Evolutionary conservation across 2,329 filamentous ascomycete genomes (phyloP), one percentile per base, ranked within the genome.

Genomic region (Colletotrichum limetticola): DNA sequence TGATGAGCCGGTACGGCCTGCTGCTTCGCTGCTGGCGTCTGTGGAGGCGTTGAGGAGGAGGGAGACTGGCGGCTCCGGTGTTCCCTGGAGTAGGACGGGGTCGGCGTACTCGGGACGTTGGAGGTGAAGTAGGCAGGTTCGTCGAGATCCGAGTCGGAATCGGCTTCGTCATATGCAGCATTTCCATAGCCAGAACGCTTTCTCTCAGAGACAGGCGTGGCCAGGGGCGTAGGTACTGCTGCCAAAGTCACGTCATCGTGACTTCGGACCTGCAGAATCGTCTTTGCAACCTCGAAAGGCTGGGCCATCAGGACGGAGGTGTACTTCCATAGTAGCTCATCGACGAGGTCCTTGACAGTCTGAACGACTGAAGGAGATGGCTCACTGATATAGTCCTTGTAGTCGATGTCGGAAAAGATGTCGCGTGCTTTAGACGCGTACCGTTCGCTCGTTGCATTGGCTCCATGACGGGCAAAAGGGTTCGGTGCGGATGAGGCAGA

Each of bases 261-360:
- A 74, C 82, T 84, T 76, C 88, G 91, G 64, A 95, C 91, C 84
- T 99, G 97, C 77, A 99, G 85, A 68, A 98, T 90, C 16, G 93
- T 97, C 88, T 98, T 98, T 79, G 96, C 95, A 71, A 98, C 95
- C 86, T 98, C 97, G 82, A 99, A 98, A 16, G 97, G 97, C 84
- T 99, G 97, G 66, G 95, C 93, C 80, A 98, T 92, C 79, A 98
- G 83, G 28, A 98, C 92, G 71, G 93, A 95, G 16, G 92, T 93
- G 84, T 99, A 99, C 80, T 97, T 96, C 92, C 95, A 97, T 82
- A 97, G 81, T 76, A 97, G 90, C 81, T 95, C 92, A 80, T 98
- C 95, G 60, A 98, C 80, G 74, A 97, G 85, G 75, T 93, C 92
- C 80, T 93, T 94, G 56, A 93, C 86, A 75, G 93, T 93, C 77